These are phyloP conservation scores for Ceratocystis ficicola DNA, from an alignment of 2,329 filamentous ascomycete genomes.

Conservation along the genomic window DNA sequence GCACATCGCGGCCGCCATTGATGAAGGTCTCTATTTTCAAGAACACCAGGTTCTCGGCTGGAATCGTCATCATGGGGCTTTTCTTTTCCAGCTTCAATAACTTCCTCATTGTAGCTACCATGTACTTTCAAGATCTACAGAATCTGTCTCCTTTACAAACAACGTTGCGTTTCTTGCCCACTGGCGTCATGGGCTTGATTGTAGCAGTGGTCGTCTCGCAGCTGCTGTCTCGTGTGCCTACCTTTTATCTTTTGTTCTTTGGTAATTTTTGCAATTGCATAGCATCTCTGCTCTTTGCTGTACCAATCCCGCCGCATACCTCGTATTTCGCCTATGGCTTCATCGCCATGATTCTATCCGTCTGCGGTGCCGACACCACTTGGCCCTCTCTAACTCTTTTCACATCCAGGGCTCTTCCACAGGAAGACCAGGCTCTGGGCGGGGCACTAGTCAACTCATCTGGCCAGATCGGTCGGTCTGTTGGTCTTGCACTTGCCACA, in stretches of 20 bases:
- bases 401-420: conserved; percentile 48
- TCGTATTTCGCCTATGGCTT: conserved; percentile 58
- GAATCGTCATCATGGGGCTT: conserved; percentile 52
- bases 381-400: conserved; percentile 56
- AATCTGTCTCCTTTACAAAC: conserved; percentile 51
- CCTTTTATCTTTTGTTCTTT: conserved; percentile 44
- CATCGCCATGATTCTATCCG: conserved; percentile 52
- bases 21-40: conserved; percentile 55
- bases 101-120: conserved; percentile 55
- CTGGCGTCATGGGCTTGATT: conserved; percentile 47
- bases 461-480: conserved; percentile 51
- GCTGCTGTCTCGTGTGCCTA: conserved; percentile 46
- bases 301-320: conserved; percentile 47
- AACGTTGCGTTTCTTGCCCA: conserved; percentile 56
- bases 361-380: conserved; percentile 54
- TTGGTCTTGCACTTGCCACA: conserved; percentile 54
- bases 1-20: conserved; percentile 25
- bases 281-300: conserved; percentile 48
- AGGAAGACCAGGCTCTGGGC: conserved; percentile 53
- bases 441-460: conserved; percentile 57
- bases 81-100: conserved; percentile 60
- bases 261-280: conserved; percentile 46
- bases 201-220: conserved; percentile 44
- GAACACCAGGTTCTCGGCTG: conserved; percentile 47
- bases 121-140: conserved; percentile 58